Percentiles rank a stretch among this genome's conserved stretches.
These are phyloP conservation scores for Bombardia bombarda DNA, from an alignment of 495 filamentous ascomycete genomes.

Conservation along the genomic window DNA sequence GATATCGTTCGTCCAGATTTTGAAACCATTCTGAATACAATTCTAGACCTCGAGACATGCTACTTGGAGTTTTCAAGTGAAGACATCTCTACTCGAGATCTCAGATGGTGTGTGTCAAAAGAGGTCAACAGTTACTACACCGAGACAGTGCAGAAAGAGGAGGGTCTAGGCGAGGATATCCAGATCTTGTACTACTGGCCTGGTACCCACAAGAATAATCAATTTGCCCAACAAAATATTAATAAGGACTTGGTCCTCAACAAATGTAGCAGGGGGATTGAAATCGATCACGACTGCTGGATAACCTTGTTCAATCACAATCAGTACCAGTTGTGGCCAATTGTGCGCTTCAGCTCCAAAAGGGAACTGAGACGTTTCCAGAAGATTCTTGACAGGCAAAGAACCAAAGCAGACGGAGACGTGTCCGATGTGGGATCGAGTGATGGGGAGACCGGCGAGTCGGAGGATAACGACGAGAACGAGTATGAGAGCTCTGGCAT, in stretches of 20 bases:
- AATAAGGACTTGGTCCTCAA: no score
- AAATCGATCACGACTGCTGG: no score
- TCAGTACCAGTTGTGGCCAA: no score
- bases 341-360: no score
- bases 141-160: constrained; percentile 9
- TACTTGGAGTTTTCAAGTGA: not conserved
- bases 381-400: no score
- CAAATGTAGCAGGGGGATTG: no score
- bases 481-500: constrained; percentile 27
- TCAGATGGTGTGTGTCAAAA: constrained; percentile 24
- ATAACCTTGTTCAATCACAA: no score
- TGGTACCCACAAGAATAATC: constrained; percentile 10
- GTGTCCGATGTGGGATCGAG: no score
- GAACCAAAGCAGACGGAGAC: no score
- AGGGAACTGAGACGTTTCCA: no score
- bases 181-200: constrained; percentile 28
- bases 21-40: not conserved
- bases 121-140: constrained; percentile 9
- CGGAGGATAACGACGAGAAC: constrained; percentile 7
- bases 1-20: no score
- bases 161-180: constrained; percentile 5
- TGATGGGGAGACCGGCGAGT: no score
- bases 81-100: not conserved
- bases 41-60: not conserved
- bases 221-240: constrained; percentile 9